Evolutionary conservation across 2,329 filamentous ascomycete genomes (phyloP).

Genomic region (Epichloe scottii): DNA sequence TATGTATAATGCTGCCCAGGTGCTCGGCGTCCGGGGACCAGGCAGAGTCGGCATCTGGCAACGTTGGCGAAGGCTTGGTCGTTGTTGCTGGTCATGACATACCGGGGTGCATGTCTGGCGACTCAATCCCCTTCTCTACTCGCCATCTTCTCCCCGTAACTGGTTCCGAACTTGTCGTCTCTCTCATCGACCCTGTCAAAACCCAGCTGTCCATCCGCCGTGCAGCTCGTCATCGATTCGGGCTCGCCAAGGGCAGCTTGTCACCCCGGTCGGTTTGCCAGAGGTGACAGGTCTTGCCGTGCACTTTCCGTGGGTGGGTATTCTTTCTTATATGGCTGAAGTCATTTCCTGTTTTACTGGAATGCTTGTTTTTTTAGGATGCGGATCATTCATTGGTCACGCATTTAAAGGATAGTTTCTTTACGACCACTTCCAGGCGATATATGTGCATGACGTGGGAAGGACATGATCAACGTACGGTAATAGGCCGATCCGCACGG

Average conservation of each 20-base stretch:
- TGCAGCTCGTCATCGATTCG: constrained; percentile 42
- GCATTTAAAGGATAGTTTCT: no score
- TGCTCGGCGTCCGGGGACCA: neutral
- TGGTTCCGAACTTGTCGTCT: constrained; percentile 32
- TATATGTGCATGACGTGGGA: no score
- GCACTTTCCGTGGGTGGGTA: no score
- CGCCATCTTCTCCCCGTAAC: constrained; percentile 32
- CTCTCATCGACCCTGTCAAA: constrained; percentile 33
- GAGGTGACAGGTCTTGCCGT: constrained; percentile 76
- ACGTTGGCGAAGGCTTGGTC: neutral
- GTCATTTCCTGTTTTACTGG: no score
- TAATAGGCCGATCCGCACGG: no score
- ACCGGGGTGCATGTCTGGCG: constrained; percentile 30
- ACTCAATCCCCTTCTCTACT: constrained; percentile 27
- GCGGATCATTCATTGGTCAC: no score
- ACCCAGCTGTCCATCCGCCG: constrained; percentile 34
- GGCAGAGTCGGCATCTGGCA: neutral
- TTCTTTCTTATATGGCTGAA: no score
- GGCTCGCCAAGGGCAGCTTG: constrained; percentile 36
- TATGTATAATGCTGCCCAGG: no score
- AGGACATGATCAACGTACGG: no score
- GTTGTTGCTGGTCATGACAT: constrained; percentile 5
- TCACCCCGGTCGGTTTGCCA: constrained; percentile 77
- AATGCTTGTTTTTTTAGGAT: no score
- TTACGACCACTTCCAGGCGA: no score